Percentiles rank a stretch among this genome's conserved stretches.
phyloP scores from a whole-genome alignment of 139 green algal species.

The Chlorella sp. region DNA sequence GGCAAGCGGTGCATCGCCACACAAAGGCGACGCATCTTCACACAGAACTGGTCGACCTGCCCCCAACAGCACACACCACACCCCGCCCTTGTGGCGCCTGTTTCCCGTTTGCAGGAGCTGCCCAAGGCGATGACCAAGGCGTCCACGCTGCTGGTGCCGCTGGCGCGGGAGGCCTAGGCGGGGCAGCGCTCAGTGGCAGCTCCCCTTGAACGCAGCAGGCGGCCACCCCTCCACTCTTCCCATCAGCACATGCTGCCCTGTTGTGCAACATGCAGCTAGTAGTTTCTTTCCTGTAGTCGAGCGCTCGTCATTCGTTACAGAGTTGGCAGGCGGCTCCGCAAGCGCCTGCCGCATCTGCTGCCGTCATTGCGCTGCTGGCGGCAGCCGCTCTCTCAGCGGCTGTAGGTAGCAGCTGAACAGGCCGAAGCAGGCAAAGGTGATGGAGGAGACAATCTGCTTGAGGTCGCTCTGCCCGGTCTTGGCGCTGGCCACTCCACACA shows the following conservation, averaged over 20 bases:
- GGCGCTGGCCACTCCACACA: conserved; percentile 15
- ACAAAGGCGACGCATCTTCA: no score
- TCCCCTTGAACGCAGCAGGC: no score
- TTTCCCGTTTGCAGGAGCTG: not conserved
- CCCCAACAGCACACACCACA: no score
- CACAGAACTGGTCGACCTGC: no score
- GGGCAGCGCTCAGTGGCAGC: not conserved
- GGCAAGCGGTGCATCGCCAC: no score
- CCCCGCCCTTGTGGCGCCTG: no score
- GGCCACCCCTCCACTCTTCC: no score
- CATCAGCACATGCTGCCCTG: no score
- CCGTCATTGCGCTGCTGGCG: not conserved
- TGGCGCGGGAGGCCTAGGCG: conserved; percentile 21
- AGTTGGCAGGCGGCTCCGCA: not conserved
- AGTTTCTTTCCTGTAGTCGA: no score
- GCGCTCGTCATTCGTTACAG: no score
- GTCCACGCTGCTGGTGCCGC: conserved; percentile 25
- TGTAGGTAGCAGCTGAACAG: conserved; percentile 24
- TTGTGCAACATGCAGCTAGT: no score
- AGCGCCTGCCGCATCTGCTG: not conserved
- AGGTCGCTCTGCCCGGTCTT: conserved; percentile 12
- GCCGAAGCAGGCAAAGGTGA: conserved; percentile 28
- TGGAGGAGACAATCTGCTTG: conserved; percentile 18
- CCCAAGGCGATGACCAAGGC: conserved; percentile 19
- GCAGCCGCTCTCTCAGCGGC: not conserved